Conservation (phyloP, 345 rosid species). For the Eucalyptus curtisii region DNA sequence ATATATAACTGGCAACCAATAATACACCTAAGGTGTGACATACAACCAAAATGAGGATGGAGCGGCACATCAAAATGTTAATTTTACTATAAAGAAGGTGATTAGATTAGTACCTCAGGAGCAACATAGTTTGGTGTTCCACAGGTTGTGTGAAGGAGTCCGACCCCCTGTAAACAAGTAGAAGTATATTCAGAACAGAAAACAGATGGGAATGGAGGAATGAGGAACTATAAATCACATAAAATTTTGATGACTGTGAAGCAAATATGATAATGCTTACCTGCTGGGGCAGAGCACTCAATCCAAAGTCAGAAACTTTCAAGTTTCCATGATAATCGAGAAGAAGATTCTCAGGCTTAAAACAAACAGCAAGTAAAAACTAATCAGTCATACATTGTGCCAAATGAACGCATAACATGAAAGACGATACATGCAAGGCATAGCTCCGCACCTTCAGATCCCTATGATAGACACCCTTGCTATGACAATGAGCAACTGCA, state of each 20-base stretch:
- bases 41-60: not conserved
- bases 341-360: slow-evolving; percentile 74
- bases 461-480: slow-evolving; percentile 89
- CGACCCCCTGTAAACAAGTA: slow-evolving; percentile 28
- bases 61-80: not conserved
- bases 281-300: slow-evolving; percentile 55
- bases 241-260: not conserved
- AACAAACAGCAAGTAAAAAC: not conserved
- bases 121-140: slow-evolving; percentile 90
- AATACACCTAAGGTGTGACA: not conserved
- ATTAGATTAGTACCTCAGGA: slow-evolving; percentile 27
- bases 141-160: slow-evolving; percentile 76
- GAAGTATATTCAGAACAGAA: not conserved
- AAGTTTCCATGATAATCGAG: slow-evolving; percentile 49
- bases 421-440: not conserved
- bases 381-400: not conserved
- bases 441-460: slow-evolving; percentile 55
- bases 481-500: slow-evolving; percentile 83
- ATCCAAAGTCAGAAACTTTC: slow-evolving; percentile 75
- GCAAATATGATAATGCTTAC: slow-evolving; percentile 10
- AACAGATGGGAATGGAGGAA: not conserved
- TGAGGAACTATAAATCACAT: not conserved
- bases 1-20: not conserved
- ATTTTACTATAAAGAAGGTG: not conserved
- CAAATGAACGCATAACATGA: not conserved